Evolutionary conservation across 768 basidiomycete genomes (phyloP).

Genomic region (Boletus reticuloceps): DNA sequence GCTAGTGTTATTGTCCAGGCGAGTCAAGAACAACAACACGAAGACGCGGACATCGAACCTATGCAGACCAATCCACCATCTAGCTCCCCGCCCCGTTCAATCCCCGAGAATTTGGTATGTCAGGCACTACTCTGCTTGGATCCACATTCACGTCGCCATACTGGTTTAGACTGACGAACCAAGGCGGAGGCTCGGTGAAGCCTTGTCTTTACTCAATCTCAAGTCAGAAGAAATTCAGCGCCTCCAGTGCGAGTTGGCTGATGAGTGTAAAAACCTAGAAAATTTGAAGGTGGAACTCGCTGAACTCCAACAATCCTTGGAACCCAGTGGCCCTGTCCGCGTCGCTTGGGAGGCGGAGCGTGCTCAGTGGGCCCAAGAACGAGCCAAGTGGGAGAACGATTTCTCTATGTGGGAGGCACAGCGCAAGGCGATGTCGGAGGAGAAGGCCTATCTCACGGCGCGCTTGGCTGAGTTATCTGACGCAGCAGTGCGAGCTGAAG

Average conservation of each 20-base stretch:
- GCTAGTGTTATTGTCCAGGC: slow-evolving; percentile 31
- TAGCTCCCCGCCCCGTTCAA: slow-evolving; percentile 24
- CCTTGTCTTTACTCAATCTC: slow-evolving; percentile 43
- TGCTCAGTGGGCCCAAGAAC: slow-evolving; percentile 23
- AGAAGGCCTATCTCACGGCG: slow-evolving; percentile 9
- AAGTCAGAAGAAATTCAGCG: slow-evolving; percentile 51
- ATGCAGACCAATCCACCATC: neutral
- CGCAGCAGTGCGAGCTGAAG: slow-evolving; percentile 8
- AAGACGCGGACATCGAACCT: slow-evolving; percentile 21
- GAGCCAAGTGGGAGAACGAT: slow-evolving; percentile 19
- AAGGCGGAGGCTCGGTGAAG: slow-evolving; percentile 38
- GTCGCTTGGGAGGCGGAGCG: slow-evolving; percentile 28
- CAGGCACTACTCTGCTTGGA: neutral
- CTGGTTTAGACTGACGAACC: slow-evolving; percentile 25
- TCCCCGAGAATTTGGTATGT: slow-evolving; percentile 24
- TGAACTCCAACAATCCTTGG: slow-evolving; percentile 7
- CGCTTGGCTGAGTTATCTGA: slow-evolving; percentile 17
- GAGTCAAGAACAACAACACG: slow-evolving; percentile 25
- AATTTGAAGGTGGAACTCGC: slow-evolving; percentile 11
- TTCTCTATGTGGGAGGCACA: slow-evolving; percentile 14
- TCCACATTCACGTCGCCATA: neutral
- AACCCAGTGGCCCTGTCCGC: slow-evolving; percentile 11
- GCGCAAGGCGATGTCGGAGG: slow-evolving; percentile 10
- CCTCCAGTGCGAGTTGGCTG: slow-evolving; percentile 30
- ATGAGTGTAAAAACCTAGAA: slow-evolving; percentile 9